Conservation (phyloP, 345 rosid species). For the Dipteronia sinensis region DNA sequence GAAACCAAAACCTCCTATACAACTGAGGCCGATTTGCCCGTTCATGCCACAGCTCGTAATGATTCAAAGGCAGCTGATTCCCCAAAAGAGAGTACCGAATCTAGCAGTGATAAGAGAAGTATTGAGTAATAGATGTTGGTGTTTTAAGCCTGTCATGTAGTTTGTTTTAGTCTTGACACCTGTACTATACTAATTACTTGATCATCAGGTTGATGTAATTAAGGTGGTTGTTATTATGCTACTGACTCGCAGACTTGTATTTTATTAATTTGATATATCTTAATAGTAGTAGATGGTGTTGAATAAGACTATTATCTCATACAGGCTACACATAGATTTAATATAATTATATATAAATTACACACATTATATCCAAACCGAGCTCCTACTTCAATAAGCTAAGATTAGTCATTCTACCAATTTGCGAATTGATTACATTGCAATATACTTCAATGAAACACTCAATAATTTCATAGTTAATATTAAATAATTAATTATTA, state of each 20-base stretch:
- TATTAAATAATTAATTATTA: too few species aligned
- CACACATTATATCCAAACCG: too few species aligned
- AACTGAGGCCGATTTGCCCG: neutral
- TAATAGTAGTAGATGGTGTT: neutral
- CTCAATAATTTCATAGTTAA: too few species aligned
- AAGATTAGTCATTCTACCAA: too few species aligned
- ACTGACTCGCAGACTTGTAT: neutral
- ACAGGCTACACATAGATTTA: neutral
- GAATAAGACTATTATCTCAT: neutral
- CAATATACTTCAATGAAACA: too few species aligned
- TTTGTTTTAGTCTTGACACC: neutral
- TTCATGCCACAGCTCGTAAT: neutral
- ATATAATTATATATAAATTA: too few species aligned
- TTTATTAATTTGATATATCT: neutral
- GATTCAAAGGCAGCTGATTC: conserved; percentile 13
- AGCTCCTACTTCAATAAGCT: too few species aligned
- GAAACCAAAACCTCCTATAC: conserved; percentile 23
- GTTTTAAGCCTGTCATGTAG: neutral
- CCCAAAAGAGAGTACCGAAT: conserved; percentile 15
- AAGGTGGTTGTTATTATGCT: neutral
- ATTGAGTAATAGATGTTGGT: neutral
- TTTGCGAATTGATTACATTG: too few species aligned
- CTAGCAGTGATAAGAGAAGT: conserved; percentile 21
- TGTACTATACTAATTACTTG: neutral
- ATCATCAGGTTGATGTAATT: neutral